Conservation (phyloP, 345 rosid genomes). For the Excoecaria cochinchinensis region DNA sequence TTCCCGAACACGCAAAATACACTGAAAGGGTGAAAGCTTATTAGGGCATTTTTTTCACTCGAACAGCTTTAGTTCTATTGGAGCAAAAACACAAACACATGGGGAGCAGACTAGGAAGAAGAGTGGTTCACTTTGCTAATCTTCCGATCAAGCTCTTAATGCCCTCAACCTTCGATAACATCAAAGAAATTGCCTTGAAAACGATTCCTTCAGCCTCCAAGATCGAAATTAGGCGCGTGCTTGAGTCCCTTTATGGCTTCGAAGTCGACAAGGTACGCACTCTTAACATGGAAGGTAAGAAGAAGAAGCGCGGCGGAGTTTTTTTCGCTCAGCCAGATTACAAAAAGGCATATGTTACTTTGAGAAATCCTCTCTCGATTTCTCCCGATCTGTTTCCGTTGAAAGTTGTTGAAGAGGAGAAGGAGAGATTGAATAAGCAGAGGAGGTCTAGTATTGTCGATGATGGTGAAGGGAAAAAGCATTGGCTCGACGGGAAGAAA, state of each 20-base stretch:
- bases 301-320: constrained; percentile 80
- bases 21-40: neutral
- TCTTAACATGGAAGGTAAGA: constrained; percentile 94
- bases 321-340: constrained; percentile 78
- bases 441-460: constrained; percentile 62
- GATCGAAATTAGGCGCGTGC: constrained; percentile 95
- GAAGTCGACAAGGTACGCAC: constrained; percentile 80
- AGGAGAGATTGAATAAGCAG: constrained; percentile 51
- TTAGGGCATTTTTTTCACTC: neutral
- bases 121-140: constrained; percentile 78
- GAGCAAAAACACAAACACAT: constrained; percentile 22
- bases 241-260: constrained; percentile 86
- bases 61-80: neutral
- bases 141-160: constrained; percentile 77
- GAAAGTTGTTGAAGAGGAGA: constrained; percentile 54
- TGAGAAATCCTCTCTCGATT: constrained; percentile 59
- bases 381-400: constrained; percentile 69
- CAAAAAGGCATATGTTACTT: constrained; percentile 85
- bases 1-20: too few species aligned
- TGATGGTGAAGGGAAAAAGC: constrained; percentile 60
- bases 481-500: constrained; percentile 73
- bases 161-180: constrained; percentile 61
- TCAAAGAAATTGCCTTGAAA: constrained; percentile 70
- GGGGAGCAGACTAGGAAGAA: constrained; percentile 75
- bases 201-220: constrained; percentile 86